Base-by-base conservation (phyloP, 129 eudicot genomes). In the Escallonia rubra region DNA sequence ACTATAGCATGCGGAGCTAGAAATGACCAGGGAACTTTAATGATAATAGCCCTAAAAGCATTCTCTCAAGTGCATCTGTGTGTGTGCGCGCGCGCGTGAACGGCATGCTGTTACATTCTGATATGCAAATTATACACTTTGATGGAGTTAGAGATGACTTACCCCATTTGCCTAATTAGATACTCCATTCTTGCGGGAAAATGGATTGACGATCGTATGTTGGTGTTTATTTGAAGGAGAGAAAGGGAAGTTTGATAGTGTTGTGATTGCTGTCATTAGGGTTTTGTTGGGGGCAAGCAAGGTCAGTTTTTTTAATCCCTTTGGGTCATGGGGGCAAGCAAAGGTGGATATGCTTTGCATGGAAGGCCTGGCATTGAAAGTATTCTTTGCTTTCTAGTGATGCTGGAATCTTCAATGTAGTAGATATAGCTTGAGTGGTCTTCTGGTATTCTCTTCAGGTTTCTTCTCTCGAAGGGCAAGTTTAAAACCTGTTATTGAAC, bases 121-220 rank as follows among this genome's bases (percentile, higher is more conserved):
- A 58, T 58, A 46, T 46, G 50, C 10, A 5, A 46, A 9, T 5
- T 46, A 6, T 46, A 5, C 50, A 46, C 50, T 23, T 1, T 23
- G 34, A 23, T 23, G 34, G 34, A 23, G 34, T 55, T 6, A 48
- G 11, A 38, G 60, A 66, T 52, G 43, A 63, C 43, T 76, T 77
- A 90, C 96, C 95, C 84, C 78, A 81, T 76, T 53, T 86, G 96
- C 76, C 80, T 90, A 58, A 86, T 70, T 69, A 90, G 72, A 60
- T 41, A 67, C 74, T 90, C 91, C 91, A 86, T 90, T 47, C 40
- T 72, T 60, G 38, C 59, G 51, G 61, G 57, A 56, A 6, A 7
- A n/a, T 58, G 16, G 60, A 43, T 15, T 68, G 74, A 13, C n/a
- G 50, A 51, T 47, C 72, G 65, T 58, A 44, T 5, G 0, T 10